A percentile compares a stretch with the other conserved stretches of the same genome.
phyloP scores from a whole-genome alignment of 1,139 yeast genomes.

The Candida gigantensis region DNA sequence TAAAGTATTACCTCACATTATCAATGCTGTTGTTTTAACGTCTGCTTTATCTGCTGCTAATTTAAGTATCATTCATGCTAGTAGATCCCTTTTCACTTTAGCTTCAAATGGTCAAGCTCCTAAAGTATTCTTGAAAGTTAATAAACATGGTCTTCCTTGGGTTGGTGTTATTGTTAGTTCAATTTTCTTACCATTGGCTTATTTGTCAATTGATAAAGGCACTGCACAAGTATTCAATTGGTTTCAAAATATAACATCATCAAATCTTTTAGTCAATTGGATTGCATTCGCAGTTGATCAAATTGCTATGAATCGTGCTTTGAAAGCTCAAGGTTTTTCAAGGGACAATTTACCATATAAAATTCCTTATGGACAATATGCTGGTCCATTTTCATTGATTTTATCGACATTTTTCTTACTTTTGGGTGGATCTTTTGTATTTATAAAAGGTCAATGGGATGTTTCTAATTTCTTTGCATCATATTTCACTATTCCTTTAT shows the following conservation, averaged over 20 bases:
- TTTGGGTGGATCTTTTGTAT: constrained; percentile 42
- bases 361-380: constrained; percentile 24
- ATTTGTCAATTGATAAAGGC: constrained; percentile 23
- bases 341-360: constrained; percentile 37
- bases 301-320: constrained; percentile 32
- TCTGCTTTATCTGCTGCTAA: constrained; percentile 58
- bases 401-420: constrained; percentile 32
- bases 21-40: constrained; percentile 51
- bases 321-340: constrained; percentile 39
- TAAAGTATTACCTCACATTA: constrained; percentile 47
- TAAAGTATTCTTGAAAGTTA: constrained; percentile 39
- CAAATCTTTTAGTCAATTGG: constrained; percentile 28
- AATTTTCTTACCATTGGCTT: constrained; percentile 28
- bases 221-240: constrained; percentile 29
- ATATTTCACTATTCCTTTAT: constrained; percentile 38
- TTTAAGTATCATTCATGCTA: constrained; percentile 39
- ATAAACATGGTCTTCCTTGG: constrained; percentile 21
- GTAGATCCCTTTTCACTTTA: constrained; percentile 48
- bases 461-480: constrained; percentile 36
- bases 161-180: constrained; percentile 31
- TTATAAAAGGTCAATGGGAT: constrained; percentile 35
- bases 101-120: constrained; percentile 48
- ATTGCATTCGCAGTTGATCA: constrained; percentile 31
- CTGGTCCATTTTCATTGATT: constrained; percentile 38
- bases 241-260: constrained; percentile 29